Evolutionary conservation across 352 stramenopile genomes (phyloP), one percentile per base, ranked within the genome.

Genomic region (Globisporangium iwayamae): DNA sequence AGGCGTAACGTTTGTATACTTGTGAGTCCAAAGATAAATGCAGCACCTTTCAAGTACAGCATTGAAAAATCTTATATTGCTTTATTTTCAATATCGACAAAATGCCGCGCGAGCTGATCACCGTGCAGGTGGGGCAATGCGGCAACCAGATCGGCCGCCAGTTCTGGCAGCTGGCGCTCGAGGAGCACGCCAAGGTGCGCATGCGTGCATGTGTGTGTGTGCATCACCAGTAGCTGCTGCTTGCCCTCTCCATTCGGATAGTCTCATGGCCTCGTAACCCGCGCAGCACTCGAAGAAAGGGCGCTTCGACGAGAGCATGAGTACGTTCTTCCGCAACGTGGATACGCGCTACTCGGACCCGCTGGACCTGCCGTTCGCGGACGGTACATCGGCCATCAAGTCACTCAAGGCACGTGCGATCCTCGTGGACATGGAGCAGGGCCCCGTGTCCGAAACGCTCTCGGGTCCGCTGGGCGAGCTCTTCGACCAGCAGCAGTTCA

Each of bases 341-440:
- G 89, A 97, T 73, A 76, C 68, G 28, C 80, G 84, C 5, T 82
- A 77, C 57, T 68, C 78, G 36, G 60, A 81, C 20, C 71, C 81
- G 13, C n/a, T 80, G 41, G 77, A 89, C 32, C 64, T 93, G 30
- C 73, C 81, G 9, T 79, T 85, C 41, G 61, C 68, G 18, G 60
- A 71, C 55, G 75, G 73, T 13, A 70, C 56, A n/a, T 56, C 73
- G 14, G 38, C 74, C 43, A 83, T 91, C 64, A 69, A 67, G 55
- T 73, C 73, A 18, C 76, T 93, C 45, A 90, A 89, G 52, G 91
- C 93, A 11, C 76, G 93, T 16, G 90, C 91, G 4, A 80, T 98
- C n/a, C 77, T 98, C 7, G 78, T 98, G 20, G 93, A 98, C 68
- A 98, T 96, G 87, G 93, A 98, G 69, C 79, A 97, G 63, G 93